A percentile compares a stretch with the other conserved stretches of the same genome.
Evolutionary conservation across 805 yeast species (phyloP).

Genomic region (Barnettozyma californica): DNA sequence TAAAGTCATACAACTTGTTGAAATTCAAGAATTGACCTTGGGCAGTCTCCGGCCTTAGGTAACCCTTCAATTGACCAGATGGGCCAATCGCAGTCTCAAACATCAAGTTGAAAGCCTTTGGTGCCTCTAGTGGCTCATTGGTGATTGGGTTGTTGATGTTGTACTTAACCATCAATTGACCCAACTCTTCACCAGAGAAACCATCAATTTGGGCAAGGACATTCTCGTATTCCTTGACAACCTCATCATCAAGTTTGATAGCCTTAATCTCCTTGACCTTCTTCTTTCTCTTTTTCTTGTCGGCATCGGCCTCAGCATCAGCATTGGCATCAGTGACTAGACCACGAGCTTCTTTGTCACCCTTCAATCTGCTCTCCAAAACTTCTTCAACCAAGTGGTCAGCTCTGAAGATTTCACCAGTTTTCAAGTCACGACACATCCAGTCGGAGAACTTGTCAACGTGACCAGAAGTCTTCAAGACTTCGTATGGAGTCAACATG

Average conservation of each 20-base stretch:
- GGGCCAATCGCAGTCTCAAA: slow-evolving; percentile 99
- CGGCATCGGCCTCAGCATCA: slow-evolving; percentile 64
- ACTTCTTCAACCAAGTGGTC: slow-evolving; percentile 98
- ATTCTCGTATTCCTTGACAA: slow-evolving; percentile 74
- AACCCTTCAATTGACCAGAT: slow-evolving; percentile 93
- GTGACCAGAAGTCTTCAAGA: slow-evolving; percentile 97
- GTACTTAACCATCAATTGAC: slow-evolving; percentile 78
- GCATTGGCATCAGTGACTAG: slow-evolving; percentile 44
- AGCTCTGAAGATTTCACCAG: slow-evolving; percentile 98
- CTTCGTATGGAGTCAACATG: slow-evolving; percentile 96
- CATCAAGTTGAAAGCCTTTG: slow-evolving; percentile 95
- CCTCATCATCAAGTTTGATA: slow-evolving; percentile 76
- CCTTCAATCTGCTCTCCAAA: slow-evolving; percentile 90
- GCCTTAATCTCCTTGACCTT: slow-evolving; percentile 94
- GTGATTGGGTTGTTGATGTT: slow-evolving; percentile 90
- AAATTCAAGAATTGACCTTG: slow-evolving; percentile 98
- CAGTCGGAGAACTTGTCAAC: slow-evolving; percentile 98
- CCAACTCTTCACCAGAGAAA: slow-evolving; percentile 86
- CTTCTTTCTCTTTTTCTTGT: slow-evolving; percentile 90
- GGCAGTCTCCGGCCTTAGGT: slow-evolving; percentile 97
- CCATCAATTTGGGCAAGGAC: slow-evolving; percentile 94
- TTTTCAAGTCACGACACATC: slow-evolving; percentile 95
- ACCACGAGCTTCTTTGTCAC: slow-evolving; percentile 97
- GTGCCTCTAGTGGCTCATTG: slow-evolving; percentile 79
- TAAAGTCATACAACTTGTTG: slow-evolving; percentile 86